A percentile compares a stretch with the other conserved stretches of the same genome.
These are phyloP conservation scores for Myotisia sp. DNA, from an alignment of 2,329 filamentous ascomycete genomes.

Conservation along the genomic window DNA sequence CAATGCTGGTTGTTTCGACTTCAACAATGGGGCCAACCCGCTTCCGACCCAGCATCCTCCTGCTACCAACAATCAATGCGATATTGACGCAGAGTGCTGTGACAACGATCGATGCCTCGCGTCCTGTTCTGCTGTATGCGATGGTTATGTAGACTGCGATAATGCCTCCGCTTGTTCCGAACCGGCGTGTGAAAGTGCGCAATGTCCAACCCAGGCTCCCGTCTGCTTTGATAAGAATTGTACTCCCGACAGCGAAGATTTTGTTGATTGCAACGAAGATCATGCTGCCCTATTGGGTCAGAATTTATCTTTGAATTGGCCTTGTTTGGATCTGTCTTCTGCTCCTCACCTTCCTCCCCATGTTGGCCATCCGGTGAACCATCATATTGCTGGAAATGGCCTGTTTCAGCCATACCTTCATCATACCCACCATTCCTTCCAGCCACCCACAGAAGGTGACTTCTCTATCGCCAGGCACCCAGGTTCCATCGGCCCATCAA, in stretches of 20 bases:
- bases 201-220: slow-evolving; percentile 21
- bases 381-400: too few relatives aligned
- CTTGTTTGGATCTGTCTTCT: slow-evolving; percentile 5
- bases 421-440: too few relatives aligned
- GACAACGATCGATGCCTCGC: slow-evolving; percentile 27
- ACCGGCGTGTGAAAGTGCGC: slow-evolving; percentile 16
- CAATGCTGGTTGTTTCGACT: slow-evolving; percentile 12
- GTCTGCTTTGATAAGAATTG: slow-evolving; percentile 27
- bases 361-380: too few relatives aligned
- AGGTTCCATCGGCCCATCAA: too few relatives aligned
- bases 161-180: slow-evolving; percentile 25
- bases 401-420: slow-evolving; percentile 1
- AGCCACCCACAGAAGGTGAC: too few relatives aligned
- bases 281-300: slow-evolving; percentile 4
- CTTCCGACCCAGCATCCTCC: neutral
- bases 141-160: slow-evolving; percentile 29
- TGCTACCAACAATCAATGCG: slow-evolving; percentile 14
- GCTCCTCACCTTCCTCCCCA: too few relatives aligned
- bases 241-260: slow-evolving; percentile 9
- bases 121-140: slow-evolving; percentile 27
- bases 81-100: slow-evolving; percentile 25
- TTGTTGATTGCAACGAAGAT: neutral
- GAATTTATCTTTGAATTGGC: slow-evolving; percentile 7
- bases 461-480: too few relatives aligned
- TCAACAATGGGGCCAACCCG: slow-evolving; percentile 11